These are phyloP conservation scores for Fusarium udum DNA, from an alignment of 2,329 filamentous ascomycete genomes.

Conservation along the genomic window DNA sequence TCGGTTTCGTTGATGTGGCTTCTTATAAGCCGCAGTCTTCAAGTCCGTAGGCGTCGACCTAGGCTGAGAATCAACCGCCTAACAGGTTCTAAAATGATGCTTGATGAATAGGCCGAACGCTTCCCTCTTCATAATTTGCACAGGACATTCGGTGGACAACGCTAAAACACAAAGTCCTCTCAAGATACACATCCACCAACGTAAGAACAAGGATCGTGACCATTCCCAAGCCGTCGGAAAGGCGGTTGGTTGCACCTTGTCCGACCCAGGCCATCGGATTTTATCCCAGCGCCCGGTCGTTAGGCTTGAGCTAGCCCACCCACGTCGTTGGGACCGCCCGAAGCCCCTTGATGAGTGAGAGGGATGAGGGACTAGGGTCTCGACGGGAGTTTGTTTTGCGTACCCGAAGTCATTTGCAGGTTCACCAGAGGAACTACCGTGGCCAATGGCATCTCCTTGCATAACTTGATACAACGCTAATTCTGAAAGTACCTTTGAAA, in stretches of 20 bases:
- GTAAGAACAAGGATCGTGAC: constrained; percentile 18
- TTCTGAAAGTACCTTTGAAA: not conserved
- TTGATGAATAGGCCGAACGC: not conserved
- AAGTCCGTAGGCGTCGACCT: not conserved
- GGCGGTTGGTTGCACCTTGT: constrained; percentile 29
- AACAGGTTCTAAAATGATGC: not conserved
- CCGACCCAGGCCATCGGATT: constrained; percentile 42
- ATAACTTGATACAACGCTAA: constrained; percentile 1
- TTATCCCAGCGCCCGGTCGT: constrained; percentile 36
- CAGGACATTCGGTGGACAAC: not conserved
- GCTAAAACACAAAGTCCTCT: not conserved
- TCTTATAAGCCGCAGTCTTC: constrained; percentile 2
- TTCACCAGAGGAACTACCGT: not conserved
- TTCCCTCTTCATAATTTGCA: not conserved
- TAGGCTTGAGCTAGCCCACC: constrained; percentile 34
- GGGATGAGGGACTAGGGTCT: not conserved
- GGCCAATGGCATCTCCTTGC: constrained; percentile 12
- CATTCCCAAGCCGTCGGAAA: constrained; percentile 38
- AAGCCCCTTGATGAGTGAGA: not conserved
- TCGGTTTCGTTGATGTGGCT: constrained; percentile 19
- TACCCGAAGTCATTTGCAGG: not conserved
- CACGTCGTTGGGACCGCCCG: constrained; percentile 34
- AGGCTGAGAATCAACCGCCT: not conserved
- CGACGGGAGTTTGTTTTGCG: not conserved
- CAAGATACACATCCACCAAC: not conserved